Conservation (phyloP, 768 basidiomycete genomes). For the Daedalea quercina region DNA sequence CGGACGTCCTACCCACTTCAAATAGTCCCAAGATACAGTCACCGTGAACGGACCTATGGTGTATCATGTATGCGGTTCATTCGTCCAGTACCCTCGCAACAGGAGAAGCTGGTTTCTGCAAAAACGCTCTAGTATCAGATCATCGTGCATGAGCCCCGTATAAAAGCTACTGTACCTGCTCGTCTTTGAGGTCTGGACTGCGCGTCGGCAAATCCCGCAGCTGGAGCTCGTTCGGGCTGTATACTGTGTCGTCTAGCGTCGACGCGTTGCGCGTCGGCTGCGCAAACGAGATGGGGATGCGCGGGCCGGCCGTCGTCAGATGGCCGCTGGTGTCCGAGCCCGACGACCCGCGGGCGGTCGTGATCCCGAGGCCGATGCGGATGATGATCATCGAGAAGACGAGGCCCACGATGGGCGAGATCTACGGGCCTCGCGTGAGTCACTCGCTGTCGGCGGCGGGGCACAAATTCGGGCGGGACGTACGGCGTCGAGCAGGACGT, state of each 20-base stretch:
- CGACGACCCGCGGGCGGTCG: constrained; percentile 10
- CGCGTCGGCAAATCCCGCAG: background rate
- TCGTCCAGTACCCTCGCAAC: too few species aligned
- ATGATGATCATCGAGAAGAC: constrained; percentile 37
- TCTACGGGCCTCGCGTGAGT: background rate
- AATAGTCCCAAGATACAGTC: too few species aligned
- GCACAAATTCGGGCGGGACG: constrained; percentile 7
- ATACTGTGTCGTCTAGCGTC: background rate
- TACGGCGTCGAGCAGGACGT: constrained; percentile 30
- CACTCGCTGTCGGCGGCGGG: background rate
- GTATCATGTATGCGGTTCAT: too few species aligned
- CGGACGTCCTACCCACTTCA: too few species aligned
- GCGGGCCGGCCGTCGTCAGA: background rate
- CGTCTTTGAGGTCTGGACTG: too few species aligned
- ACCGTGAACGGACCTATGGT: too few species aligned
- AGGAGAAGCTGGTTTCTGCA: too few species aligned
- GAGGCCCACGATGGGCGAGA: constrained; percentile 19
- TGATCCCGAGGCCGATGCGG: constrained; percentile 31
- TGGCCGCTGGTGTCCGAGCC: background rate
- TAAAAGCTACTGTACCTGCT: too few species aligned
- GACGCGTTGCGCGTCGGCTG: background rate
- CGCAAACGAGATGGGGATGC: background rate
- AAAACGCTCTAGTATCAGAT: background rate
- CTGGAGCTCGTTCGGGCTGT: background rate
- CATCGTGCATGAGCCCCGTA: background rate